Percentiles rank a stretch among this genome's conserved stretches.
Evolutionary conservation across 1,139 yeast species (phyloP).

Genomic region (Blastobotrys serpentis): DNA sequence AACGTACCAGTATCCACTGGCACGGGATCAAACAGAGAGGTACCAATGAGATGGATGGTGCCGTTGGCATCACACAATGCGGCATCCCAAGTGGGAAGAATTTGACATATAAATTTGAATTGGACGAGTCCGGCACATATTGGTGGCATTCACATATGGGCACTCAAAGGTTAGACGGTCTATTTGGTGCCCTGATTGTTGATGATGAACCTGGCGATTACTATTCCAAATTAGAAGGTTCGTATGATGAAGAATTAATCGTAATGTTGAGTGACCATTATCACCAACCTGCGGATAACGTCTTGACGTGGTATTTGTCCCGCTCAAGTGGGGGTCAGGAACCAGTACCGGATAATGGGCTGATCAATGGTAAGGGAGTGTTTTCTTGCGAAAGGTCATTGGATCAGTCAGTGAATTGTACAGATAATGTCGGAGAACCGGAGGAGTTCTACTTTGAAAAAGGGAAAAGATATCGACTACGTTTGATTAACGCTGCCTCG

Average conservation of each 20-base stretch:
- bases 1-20: conserved; percentile 53
- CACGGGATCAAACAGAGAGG: conserved; percentile 79
- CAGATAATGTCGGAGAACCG: conserved; percentile 15
- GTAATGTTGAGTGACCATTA: conserved; percentile 74
- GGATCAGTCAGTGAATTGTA: conserved; percentile 45
- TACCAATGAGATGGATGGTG: conserved; percentile 73
- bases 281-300: conserved; percentile 53
- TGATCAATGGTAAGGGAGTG: conserved; percentile 37
- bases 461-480: conserved; percentile 26
- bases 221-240: conserved; percentile 35
- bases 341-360: conserved; percentile 69
- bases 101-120: conserved; percentile 66
- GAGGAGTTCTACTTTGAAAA: conserved; percentile 17
- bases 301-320: conserved; percentile 52
- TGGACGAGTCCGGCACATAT: conserved; percentile 74
- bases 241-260: conserved; percentile 66
- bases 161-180: conserved; percentile 80
- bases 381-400: conserved; percentile 40
- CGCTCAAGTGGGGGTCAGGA: conserved; percentile 87
- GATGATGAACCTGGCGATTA: conserved; percentile 36
- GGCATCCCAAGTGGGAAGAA: conserved; percentile 71
- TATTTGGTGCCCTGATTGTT: conserved; percentile 72
- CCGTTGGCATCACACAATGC: conserved; percentile 77
- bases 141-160: conserved; percentile 88
- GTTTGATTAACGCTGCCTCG: conserved; percentile 36